Percentiles rank a stretch among this genome's conserved stretches.
Evolutionary conservation across 768 basidiomycete genomes (phyloP).

Genomic region (Trametes coccinea): DNA sequence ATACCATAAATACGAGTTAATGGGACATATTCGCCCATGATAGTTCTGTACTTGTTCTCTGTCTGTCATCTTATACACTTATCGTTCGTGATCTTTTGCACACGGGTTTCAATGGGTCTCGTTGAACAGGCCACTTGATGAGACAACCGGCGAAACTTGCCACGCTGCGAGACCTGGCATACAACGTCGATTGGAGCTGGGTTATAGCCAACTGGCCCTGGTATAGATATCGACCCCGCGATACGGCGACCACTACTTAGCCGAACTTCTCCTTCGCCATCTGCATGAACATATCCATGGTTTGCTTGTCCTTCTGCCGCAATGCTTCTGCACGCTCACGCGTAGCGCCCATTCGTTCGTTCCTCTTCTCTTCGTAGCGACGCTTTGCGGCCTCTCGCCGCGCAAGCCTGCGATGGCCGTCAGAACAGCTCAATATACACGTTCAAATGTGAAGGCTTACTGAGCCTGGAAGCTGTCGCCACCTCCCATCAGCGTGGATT

Average conservation of each 20-base stretch:
- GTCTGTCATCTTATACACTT: no score
- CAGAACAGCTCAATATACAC: background rate
- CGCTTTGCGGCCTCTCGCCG: conserved; percentile 70
- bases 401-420: conserved; percentile 53
- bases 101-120: no score
- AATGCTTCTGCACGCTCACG: conserved; percentile 64
- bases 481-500: conserved; percentile 78
- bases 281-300: conserved; percentile 96
- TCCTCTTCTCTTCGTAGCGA: conserved; percentile 59
- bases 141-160: no score
- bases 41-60: no score
- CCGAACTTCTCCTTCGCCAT: conserved; percentile 89
- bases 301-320: conserved; percentile 83
- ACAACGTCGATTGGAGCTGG: no score
- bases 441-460: conserved; percentile 38
- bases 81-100: no score
- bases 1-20: no score
- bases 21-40: no score
- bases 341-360: conserved; percentile 50
- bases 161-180: no score
- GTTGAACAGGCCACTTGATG: no score
- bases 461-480: conserved; percentile 79
- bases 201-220: no score
- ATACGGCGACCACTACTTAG: conserved; percentile 33
- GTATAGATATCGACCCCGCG: background rate